Conservation (phyloP, 306 rosid genomes). For the Cucurbita moschata region DNA sequence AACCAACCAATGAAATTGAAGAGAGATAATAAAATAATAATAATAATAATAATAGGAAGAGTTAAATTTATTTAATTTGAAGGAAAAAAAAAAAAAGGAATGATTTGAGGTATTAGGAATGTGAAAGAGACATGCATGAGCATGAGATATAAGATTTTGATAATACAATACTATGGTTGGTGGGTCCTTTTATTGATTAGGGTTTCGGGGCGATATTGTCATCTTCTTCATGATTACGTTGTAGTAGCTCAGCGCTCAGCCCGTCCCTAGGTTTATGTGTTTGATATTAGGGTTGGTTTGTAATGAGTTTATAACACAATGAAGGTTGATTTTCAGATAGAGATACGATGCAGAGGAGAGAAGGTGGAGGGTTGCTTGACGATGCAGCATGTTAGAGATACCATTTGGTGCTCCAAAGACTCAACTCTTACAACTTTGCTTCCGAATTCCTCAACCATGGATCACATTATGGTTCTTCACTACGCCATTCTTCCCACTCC, state of each 20-base stretch:
- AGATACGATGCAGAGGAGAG: slow-evolving; percentile 87
- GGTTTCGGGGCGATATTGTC: background rate
- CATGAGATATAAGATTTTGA: background rate
- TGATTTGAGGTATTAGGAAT: slow-evolving; percentile 33
- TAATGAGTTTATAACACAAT: too few species aligned
- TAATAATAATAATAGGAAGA: background rate
- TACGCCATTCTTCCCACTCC: slow-evolving; percentile 14
- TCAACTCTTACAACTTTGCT: slow-evolving; percentile 33
- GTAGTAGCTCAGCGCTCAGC: background rate
- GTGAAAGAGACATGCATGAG: slow-evolving; percentile 85
- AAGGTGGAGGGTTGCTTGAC: slow-evolving; percentile 66
- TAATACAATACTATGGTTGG: background rate
- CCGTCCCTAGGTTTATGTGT: background rate
- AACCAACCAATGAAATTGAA: background rate
- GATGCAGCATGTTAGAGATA: slow-evolving; percentile 91
- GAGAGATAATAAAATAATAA: background rate
- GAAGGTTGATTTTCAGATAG: slow-evolving; percentile 32
- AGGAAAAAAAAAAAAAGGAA: background rate
- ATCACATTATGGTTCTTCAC: slow-evolving; percentile 82
- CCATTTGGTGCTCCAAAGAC: slow-evolving; percentile 61
- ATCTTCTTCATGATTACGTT: too few species aligned
- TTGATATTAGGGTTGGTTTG: too few species aligned
- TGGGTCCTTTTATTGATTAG: background rate
- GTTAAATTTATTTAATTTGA: background rate
- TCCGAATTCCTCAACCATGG: slow-evolving; percentile 54